phyloP scores from a whole-genome alignment of 257 asterid genomes.

The Buddleja alternifolia region DNA sequence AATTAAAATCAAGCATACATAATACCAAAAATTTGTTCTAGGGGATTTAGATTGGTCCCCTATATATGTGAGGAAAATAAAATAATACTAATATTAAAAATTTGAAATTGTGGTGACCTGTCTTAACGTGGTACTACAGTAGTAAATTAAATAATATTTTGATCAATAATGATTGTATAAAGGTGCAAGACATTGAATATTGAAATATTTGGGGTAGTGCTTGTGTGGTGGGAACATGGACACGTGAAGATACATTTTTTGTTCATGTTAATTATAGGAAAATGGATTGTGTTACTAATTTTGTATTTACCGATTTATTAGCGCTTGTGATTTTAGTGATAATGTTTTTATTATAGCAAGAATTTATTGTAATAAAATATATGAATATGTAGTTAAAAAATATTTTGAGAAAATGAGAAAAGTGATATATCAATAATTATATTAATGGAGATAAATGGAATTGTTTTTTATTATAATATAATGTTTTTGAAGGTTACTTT shows the following conservation, averaged over 20 bases:
- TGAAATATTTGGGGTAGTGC: constrained; percentile 27
- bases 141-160: neutral
- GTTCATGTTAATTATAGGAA: too few species aligned
- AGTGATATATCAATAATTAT: too few species aligned
- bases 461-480: too few species aligned
- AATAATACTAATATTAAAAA: neutral
- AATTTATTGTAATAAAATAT: too few species aligned
- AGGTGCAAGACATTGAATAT: constrained; percentile 30
- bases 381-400: too few species aligned
- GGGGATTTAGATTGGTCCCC: constrained; percentile 33
- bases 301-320: too few species aligned
- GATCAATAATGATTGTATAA: constrained; percentile 29
- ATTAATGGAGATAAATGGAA: too few species aligned
- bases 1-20: neutral
- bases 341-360: too few species aligned
- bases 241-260: constrained; percentile 41
- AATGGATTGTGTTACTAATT: too few species aligned
- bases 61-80: neutral
- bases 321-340: too few species aligned
- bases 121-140: neutral
- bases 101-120: constrained; percentile 22
- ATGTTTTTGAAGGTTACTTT: too few species aligned
- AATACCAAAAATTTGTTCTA: neutral
- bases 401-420: too few species aligned
- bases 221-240: constrained; percentile 48